A percentile compares a stretch with the other conserved stretches of the same genome.
These are phyloP conservation scores for Plasmodium gallinaceum DNA, from an alignment of 169 alveolate species.

Conservation along the genomic window DNA sequence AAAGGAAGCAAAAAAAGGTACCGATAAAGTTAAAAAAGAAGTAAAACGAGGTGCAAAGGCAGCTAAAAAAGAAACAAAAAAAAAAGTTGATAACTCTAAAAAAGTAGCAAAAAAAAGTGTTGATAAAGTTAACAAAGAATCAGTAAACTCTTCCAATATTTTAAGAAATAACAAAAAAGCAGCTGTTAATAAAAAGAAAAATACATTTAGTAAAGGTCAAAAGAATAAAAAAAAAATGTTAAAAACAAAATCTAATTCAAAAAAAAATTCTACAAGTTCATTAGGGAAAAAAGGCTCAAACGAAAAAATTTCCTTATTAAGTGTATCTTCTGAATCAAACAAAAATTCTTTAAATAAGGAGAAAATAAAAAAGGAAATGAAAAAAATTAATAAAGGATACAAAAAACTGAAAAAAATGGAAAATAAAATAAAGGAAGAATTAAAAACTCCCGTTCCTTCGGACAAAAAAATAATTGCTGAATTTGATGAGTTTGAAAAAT, in stretches of 20 bases:
- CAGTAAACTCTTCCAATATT: slow-evolving; percentile 1
- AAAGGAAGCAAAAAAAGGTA: not conserved
- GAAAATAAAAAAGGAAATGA: slow-evolving; percentile 47
- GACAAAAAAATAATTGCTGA: slow-evolving; percentile 57
- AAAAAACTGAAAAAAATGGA: slow-evolving; percentile 66
- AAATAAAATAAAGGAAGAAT: slow-evolving; percentile 45
- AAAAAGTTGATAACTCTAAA: slow-evolving; percentile 7
- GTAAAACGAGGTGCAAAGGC: not conserved
- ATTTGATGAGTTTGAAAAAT: slow-evolving; percentile 70
- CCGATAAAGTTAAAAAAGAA: not conserved
- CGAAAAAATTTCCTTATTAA: slow-evolving; percentile 25
- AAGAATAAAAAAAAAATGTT: not conserved
- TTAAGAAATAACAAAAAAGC: slow-evolving; percentile 5
- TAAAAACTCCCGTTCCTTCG: slow-evolving; percentile 54
- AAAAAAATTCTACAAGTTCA: slow-evolving; percentile 11
- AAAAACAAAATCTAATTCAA: not conserved
- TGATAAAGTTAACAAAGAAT: slow-evolving; percentile 4
- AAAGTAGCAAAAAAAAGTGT: not conserved
- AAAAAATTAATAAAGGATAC: slow-evolving; percentile 65
- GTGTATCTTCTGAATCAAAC: slow-evolving; percentile 24
- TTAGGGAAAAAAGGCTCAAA: slow-evolving; percentile 13
- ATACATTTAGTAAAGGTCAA: slow-evolving; percentile 4
- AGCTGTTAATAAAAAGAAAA: slow-evolving; percentile 7
- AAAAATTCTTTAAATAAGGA: slow-evolving; percentile 34
- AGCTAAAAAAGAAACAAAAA: not conserved